These are phyloP conservation scores for Tricholoma furcatifolium DNA, from an alignment of 768 basidiomycete species.

Conservation along the genomic window DNA sequence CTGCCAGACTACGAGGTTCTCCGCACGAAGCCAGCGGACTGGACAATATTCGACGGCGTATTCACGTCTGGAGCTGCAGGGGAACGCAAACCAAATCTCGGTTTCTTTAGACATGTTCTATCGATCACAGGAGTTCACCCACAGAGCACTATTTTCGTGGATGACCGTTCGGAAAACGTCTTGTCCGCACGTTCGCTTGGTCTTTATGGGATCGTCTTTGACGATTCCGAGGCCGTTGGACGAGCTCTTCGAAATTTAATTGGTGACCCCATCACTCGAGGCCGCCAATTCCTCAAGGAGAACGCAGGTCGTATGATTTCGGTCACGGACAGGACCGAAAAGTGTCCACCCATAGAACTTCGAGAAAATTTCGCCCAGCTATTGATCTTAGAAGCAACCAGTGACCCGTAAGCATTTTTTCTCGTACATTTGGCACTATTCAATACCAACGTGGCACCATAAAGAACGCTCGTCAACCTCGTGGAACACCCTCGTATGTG, in stretches of 20 bases:
- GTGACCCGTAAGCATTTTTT: conserved; percentile 32
- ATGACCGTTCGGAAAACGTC: conserved; percentile 61
- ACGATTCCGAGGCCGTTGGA: conserved; percentile 37
- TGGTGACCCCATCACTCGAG: conserved; percentile 45
- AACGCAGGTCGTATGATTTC: conserved; percentile 44
- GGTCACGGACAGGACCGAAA: conserved; percentile 35
- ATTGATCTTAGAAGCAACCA: conserved; percentile 52
- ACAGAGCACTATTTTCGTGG: conserved; percentile 49
- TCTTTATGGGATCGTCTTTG: conserved; percentile 52
- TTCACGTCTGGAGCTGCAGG: conserved; percentile 52
- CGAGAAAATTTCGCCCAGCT: conserved; percentile 60
- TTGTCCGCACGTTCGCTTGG: conserved; percentile 56
- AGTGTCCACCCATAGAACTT: conserved; percentile 31
- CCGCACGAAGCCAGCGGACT: conserved; percentile 44
- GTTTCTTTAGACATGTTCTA: conserved; percentile 51
- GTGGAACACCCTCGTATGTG: conserved; percentile 41
- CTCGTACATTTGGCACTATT: not conserved
- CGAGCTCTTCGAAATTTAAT: conserved; percentile 47
- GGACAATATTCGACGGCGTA: conserved; percentile 46
- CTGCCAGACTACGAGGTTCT: conserved; percentile 48
- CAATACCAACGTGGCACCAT: not conserved
- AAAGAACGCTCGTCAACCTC: conserved; percentile 44
- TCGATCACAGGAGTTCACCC: conserved; percentile 44
- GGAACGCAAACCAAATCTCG: conserved; percentile 56
- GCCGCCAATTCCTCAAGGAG: conserved; percentile 34